phyloP scores from a whole-genome alignment of 805 yeast species.

The Limtongozyma cylindracea region DNA sequence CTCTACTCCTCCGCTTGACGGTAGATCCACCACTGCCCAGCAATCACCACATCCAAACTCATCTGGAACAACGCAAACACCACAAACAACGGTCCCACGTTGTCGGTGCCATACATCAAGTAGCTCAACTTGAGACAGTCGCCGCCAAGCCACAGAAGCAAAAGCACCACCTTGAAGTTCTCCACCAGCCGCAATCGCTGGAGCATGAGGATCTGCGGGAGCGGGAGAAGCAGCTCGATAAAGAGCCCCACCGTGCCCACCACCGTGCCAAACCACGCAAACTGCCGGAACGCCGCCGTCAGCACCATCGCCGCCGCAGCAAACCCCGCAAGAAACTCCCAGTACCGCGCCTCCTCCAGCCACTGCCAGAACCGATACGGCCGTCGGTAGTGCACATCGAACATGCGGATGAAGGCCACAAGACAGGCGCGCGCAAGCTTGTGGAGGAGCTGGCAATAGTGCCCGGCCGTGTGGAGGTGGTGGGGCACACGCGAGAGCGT shows the following conservation, averaged over 20 bases:
- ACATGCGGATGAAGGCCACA: no score
- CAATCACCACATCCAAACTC: constrained; percentile 45
- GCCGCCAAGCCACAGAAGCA: constrained; percentile 76
- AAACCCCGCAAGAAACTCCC: constrained; percentile 33
- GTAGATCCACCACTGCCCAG: constrained; percentile 47
- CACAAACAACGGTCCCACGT: constrained; percentile 38
- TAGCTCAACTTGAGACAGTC: constrained; percentile 60
- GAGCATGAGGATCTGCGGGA: constrained; percentile 55
- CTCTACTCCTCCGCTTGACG: constrained; percentile 8
- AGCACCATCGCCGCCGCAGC: constrained; percentile 11
- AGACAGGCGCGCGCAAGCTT: no score
- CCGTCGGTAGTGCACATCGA: constrained; percentile 44
- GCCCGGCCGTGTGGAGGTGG: no score
- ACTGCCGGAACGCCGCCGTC: constrained; percentile 13
- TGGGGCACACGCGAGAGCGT: no score
- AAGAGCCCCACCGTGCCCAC: constrained; percentile 43
- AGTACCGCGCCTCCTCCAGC: constrained; percentile 29
- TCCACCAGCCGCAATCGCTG: constrained; percentile 41
- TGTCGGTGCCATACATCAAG: constrained; percentile 48
- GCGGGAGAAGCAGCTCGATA: constrained; percentile 47
- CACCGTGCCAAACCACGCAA: constrained; percentile 14
- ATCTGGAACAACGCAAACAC: constrained; percentile 60
- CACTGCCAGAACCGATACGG: constrained; percentile 73
- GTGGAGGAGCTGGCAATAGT: constrained; percentile 10
- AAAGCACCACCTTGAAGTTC: constrained; percentile 52